phyloP scores from a whole-genome alignment of 78 protist genomes.

The slime mould (Dictyostelium discoideum) region DNA sequence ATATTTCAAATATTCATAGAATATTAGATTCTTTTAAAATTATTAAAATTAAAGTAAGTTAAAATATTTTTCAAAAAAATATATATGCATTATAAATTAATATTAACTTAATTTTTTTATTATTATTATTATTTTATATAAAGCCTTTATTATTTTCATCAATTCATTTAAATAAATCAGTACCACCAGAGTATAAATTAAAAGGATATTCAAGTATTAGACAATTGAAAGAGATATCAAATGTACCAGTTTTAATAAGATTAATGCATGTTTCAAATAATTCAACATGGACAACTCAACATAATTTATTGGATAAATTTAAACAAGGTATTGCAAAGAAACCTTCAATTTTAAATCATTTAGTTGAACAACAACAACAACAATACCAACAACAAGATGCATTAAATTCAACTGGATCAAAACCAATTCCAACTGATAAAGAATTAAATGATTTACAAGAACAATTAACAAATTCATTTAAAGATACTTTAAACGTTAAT shows the following conservation, averaged over 20 bases:
- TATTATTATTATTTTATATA: not conserved
- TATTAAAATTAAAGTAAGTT: constrained; percentile 31
- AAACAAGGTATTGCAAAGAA: constrained; percentile 27
- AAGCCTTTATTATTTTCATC: constrained; percentile 64
- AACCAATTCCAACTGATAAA: not conserved
- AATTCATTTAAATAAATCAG: constrained; percentile 53
- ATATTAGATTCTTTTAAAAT: constrained; percentile 37
- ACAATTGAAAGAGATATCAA: constrained; percentile 59
- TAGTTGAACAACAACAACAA: not conserved
- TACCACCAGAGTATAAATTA: constrained; percentile 33
- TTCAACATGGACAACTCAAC: constrained; percentile 44
- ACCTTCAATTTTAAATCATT: not conserved
- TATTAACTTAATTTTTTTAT: not conserved
- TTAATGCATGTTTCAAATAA: constrained; percentile 25
- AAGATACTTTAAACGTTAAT: constrained; percentile 9
- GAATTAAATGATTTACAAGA: not conserved
- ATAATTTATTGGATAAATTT: constrained; percentile 40
- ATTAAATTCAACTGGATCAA: not conserved
- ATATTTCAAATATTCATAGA: constrained; percentile 33
- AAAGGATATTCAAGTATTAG: not conserved
- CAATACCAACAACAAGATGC: not conserved
- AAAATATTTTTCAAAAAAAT: no score
- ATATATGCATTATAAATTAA: not conserved
- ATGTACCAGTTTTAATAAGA: constrained; percentile 36
- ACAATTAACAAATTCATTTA: constrained; percentile 38